Evolutionary conservation across 2,329 filamentous ascomycete genomes (phyloP).

Genomic region (Stylonectria norvegica): DNA sequence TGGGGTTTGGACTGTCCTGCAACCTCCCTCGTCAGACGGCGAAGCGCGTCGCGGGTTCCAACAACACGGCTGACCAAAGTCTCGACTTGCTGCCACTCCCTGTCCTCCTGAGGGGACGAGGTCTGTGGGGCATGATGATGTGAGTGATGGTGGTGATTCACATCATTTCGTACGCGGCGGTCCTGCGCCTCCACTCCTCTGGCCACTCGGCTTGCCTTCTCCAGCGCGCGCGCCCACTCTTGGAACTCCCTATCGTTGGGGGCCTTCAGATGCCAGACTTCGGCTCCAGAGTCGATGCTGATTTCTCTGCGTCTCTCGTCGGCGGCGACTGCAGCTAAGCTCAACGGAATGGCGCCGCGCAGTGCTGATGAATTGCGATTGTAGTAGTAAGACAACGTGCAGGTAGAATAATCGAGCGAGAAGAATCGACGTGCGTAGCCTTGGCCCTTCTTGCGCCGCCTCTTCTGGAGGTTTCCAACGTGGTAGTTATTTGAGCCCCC

Average conservation of each 20-base stretch:
- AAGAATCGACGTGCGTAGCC: constrained; percentile 93
- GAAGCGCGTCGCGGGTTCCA: constrained; percentile 82
- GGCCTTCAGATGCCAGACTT: constrained; percentile 92
- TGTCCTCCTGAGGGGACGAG: constrained; percentile 58
- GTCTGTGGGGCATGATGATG: constrained; percentile 23
- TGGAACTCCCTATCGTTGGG: constrained; percentile 79
- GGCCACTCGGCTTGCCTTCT: constrained; percentile 70
- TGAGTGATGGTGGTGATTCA: constrained; percentile 29
- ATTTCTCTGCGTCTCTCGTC: constrained; percentile 88
- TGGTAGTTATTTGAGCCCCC: constrained; percentile 58
- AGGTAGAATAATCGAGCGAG: constrained; percentile 90
- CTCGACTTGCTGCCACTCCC: constrained; percentile 86
- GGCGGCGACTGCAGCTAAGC: constrained; percentile 83
- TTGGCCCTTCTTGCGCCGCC: constrained; percentile 88
- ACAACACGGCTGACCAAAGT: constrained; percentile 80
- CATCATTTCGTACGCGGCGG: constrained; percentile 18
- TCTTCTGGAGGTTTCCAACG: constrained; percentile 82
- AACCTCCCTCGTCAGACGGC: constrained; percentile 81
- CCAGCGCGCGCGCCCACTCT: constrained; percentile 81
- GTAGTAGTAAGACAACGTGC: constrained; percentile 93
- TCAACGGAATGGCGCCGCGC: constrained; percentile 86
- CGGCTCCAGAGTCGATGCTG: constrained; percentile 92
- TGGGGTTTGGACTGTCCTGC: constrained; percentile 46
- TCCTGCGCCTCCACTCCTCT: constrained; percentile 46
- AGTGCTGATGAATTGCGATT: constrained; percentile 90